These are phyloP conservation scores for Solanum arcanum DNA, from an alignment of 257 asterid genomes.

Conservation along the genomic window DNA sequence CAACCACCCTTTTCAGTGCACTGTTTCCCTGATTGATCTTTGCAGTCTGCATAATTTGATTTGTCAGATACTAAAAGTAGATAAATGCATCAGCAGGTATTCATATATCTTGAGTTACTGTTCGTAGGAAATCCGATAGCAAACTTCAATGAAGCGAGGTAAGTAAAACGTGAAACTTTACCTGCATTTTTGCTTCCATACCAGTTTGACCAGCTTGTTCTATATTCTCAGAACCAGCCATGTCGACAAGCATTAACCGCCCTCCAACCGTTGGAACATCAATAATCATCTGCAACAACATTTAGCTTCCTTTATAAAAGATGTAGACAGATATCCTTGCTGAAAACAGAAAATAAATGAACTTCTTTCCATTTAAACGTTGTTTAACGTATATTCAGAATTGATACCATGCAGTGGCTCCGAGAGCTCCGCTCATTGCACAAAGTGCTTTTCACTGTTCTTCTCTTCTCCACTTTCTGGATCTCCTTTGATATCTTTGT, in stretches of 20 bases:
- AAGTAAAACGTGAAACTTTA: not conserved
- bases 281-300: conserved; percentile 50
- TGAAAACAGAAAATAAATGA: not conserved
- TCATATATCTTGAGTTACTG: not conserved
- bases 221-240: conserved; percentile 98
- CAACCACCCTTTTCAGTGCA: conserved; percentile 87
- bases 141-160: not conserved
- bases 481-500: conserved; percentile 82
- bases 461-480: conserved; percentile 91
- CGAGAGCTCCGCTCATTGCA: conserved; percentile 91
- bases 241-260: conserved; percentile 88
- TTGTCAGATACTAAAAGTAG: not conserved
- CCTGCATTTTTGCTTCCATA: conserved; percentile 94
- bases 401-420: conserved; percentile 91
- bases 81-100: not conserved
- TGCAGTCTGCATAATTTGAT: conserved; percentile 49
- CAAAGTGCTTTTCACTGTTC: conserved; percentile 80
- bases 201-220: conserved; percentile 97
- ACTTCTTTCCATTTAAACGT: not conserved
- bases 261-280: conserved; percentile 99
- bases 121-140: not conserved
- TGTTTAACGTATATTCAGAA: not conserved
- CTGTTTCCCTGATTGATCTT: conserved; percentile 91
- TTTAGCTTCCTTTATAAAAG: not conserved
- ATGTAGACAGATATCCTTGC: not conserved